These are phyloP conservation scores for Saccharomycopsis sp. DNA, from an alignment of 805 yeast species.

Conservation along the genomic window DNA sequence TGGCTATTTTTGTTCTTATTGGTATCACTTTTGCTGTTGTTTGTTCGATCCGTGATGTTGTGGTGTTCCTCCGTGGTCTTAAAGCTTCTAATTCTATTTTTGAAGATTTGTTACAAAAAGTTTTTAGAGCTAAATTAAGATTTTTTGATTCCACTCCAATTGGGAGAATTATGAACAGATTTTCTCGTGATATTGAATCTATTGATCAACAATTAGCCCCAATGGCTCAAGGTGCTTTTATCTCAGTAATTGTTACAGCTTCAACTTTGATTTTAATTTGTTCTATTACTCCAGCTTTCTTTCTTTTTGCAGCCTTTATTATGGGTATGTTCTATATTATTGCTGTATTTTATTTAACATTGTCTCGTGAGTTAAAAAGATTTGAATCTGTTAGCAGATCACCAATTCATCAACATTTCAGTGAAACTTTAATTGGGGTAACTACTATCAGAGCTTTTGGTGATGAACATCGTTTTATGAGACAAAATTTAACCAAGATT, in stretches of 20 bases:
- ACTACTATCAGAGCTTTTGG: conserved; percentile 95
- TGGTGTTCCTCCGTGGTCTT: conserved; percentile 60
- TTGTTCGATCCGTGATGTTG: conserved; percentile 48
- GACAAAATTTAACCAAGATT: conserved; percentile 66
- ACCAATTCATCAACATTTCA: conserved; percentile 93
- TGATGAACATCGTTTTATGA: conserved; percentile 75
- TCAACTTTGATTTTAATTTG: conserved; percentile 68
- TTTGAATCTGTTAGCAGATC: conserved; percentile 82
- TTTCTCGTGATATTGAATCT: conserved; percentile 89
- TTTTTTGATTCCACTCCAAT: conserved; percentile 94
- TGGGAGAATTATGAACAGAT: conserved; percentile 94
- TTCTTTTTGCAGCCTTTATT: conserved; percentile 63
- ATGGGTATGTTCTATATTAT: conserved; percentile 52
- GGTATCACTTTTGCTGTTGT: conserved; percentile 51
- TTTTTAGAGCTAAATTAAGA: conserved; percentile 69
- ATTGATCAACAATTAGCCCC: conserved; percentile 89
- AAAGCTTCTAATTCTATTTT: conserved; percentile 73
- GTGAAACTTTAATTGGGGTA: conserved; percentile 87
- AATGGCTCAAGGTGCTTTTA: conserved; percentile 60
- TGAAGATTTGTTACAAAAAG: conserved; percentile 48
- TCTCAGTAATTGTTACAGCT: conserved; percentile 54
- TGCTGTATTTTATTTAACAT: conserved; percentile 65
- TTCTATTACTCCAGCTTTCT: conserved; percentile 74
- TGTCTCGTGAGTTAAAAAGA: conserved; percentile 88
- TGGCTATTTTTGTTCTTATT: conserved; percentile 54